These are phyloP conservation scores for Fusarium mundagurra DNA, from an alignment of 2,329 filamentous ascomycete species.

Conservation along the genomic window DNA sequence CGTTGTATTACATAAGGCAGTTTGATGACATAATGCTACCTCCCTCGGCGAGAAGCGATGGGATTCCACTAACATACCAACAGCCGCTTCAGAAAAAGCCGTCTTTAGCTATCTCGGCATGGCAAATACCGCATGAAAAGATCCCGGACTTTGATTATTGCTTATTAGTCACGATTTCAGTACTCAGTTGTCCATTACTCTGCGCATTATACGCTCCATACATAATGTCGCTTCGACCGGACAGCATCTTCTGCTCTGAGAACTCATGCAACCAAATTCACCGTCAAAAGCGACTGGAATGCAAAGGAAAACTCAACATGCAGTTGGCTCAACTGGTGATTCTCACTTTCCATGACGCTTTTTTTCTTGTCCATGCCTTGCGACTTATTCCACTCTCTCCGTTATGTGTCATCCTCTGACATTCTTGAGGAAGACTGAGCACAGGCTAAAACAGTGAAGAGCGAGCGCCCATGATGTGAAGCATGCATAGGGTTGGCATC, in stretches of 20 bases:
- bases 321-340: not conserved
- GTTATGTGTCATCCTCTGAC: not conserved
- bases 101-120: not conserved
- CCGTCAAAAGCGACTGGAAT: conserved; percentile 22
- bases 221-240: not conserved
- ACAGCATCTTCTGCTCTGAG: not conserved
- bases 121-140: not conserved
- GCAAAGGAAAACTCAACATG: conserved; percentile 6
- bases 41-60: not conserved
- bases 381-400: not conserved
- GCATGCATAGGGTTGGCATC: not conserved
- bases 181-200: no score
- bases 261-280: no score
- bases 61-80: not conserved
- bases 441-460: not conserved
- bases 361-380: no score
- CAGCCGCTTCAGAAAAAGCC: not conserved
- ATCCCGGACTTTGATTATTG: no score
- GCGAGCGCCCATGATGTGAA: not conserved
- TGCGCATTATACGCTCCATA: not conserved
- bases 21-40: not conserved
- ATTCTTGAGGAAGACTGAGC: not conserved
- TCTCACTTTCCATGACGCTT: not conserved
- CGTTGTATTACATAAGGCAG: conserved; percentile 16
- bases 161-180: not conserved